Base-by-base conservation (phyloP, 495 filamentous ascomycete species). In the Parachaetomium inaequale region DNA sequence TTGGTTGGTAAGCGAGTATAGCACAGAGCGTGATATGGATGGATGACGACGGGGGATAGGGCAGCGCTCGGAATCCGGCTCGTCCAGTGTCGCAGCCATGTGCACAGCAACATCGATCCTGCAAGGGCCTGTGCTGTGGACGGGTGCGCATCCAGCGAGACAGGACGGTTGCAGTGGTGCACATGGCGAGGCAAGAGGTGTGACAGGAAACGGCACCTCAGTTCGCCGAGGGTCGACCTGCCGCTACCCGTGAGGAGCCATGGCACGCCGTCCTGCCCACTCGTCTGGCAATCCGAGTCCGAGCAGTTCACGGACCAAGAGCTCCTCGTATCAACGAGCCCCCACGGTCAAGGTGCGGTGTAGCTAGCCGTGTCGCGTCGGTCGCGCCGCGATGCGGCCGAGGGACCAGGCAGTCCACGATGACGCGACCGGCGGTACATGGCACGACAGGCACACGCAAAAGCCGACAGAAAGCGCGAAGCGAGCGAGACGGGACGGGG, bases 381-480 rank as follows among this genome's bases (percentile, higher is more conserved):
- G 26, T 56, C n/a, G 50, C 55, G 56, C 56, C 52, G 57, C 36
- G 31, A 46, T 51, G 42, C 58, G 55, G 40, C 54, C 59, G 58
- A 62, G 38, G 21, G 40, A 47, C 21, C n/a, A 40, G 17, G 26
- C 6, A 46, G 25, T 19, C 17, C 43, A 55, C 32, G 56, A 61
- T 55, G 52, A 32, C 43, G 29, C 45, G 34, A 59, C 34, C 15
- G 15, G 34, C 55, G 21, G 45, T 31, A 40, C 43, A 58, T 50
- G 29, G 28, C 32, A 60, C 47, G 40, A 59, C 51, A 55, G 8
- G 42, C 43, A 62, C 53, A 32, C 8, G 23, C 26, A 28, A 71
- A 60, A 75, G 76, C 73, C 76, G 76, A 76, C 63, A 74, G 66
- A 78, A 78, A 72, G 66, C 72, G 67, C 46, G 12, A n/a, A 45